Conservation (phyloP, 352 stramenopile genomes). For the Discostella stelligera region DNA sequence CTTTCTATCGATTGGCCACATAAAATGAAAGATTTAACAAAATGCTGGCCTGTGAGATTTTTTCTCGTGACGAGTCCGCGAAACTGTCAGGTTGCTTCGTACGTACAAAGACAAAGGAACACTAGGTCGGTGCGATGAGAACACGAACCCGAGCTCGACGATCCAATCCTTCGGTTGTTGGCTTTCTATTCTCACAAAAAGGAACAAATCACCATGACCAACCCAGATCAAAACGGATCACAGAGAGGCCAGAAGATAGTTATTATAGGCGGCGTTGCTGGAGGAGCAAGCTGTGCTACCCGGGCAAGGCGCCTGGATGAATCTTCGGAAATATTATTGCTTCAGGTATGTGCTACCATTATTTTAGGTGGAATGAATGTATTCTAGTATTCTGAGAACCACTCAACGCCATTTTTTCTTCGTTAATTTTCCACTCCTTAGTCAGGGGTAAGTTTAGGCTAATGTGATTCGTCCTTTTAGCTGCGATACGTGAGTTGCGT, state of each 20-base stretch:
- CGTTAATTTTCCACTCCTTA: neutral
- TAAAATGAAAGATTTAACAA: too few relatives aligned
- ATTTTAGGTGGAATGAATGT: constrained; percentile 1
- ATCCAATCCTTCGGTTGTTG: too few relatives aligned
- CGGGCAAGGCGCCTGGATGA: constrained; percentile 60
- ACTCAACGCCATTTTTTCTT: neutral
- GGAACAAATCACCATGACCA: constrained; percentile 12
- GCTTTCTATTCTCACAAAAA: constrained; percentile 16
- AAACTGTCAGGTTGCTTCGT: too few relatives aligned
- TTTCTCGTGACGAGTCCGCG: too few relatives aligned
- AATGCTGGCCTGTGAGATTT: too few relatives aligned
- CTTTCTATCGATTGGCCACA: too few relatives aligned
- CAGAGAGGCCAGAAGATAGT: constrained; percentile 60
- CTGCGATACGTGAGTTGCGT: too few relatives aligned
- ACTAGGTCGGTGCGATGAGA: too few relatives aligned
- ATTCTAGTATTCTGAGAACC: neutral
- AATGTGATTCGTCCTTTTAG: neutral
- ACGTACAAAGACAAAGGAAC: too few relatives aligned
- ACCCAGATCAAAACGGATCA: constrained; percentile 27
- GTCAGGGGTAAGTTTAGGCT: neutral
- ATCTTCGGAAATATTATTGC: constrained; percentile 69
- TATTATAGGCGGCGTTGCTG: constrained; percentile 80
- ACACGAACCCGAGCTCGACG: too few relatives aligned
- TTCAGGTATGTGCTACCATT: constrained; percentile 37
- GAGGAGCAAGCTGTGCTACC: constrained; percentile 75